Evolutionary conservation across 176 grass and related monocot genomes (phyloP).

Genomic region (Secale cereale): DNA sequence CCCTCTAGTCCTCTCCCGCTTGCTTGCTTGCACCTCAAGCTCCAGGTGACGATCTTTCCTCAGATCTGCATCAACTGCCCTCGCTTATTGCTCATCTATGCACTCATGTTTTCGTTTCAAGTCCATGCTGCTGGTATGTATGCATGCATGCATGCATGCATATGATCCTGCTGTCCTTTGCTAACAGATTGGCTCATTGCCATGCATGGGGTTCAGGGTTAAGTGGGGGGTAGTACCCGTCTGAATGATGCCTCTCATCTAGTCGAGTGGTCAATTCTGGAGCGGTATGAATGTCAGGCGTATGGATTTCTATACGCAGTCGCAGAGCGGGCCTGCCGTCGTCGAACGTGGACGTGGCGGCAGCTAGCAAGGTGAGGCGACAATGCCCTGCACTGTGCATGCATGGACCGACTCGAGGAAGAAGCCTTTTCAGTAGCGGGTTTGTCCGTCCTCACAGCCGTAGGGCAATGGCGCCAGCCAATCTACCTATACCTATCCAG

Average conservation of each 20-base stretch:
- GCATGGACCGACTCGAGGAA: not conserved
- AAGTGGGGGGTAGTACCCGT: not conserved
- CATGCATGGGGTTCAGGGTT: not conserved
- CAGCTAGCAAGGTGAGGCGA: not conserved
- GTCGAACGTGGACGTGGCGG: too few species aligned
- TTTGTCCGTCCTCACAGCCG: not conserved
- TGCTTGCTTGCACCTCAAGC: not conserved
- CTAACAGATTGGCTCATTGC: not conserved
- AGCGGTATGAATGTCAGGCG: not conserved
- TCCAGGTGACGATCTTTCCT: not conserved
- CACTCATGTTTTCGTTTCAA: too few species aligned
- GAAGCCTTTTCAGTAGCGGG: not conserved
- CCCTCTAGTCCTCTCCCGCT: not conserved
- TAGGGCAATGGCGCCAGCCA: not conserved
- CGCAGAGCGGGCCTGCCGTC: not conserved
- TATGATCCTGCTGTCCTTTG: not conserved
- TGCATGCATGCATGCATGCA: not conserved
- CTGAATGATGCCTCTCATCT: not conserved
- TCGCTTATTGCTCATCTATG: too few species aligned
- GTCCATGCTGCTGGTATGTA: too few species aligned
- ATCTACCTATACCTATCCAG: not conserved
- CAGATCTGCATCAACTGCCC: too few species aligned
- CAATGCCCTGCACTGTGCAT: not conserved
- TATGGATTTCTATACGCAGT: not conserved
- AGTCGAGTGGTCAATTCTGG: not conserved